Base-by-base conservation (phyloP, 2,329 filamentous ascomycete species). In the Diplocarpon rosae region DNA sequence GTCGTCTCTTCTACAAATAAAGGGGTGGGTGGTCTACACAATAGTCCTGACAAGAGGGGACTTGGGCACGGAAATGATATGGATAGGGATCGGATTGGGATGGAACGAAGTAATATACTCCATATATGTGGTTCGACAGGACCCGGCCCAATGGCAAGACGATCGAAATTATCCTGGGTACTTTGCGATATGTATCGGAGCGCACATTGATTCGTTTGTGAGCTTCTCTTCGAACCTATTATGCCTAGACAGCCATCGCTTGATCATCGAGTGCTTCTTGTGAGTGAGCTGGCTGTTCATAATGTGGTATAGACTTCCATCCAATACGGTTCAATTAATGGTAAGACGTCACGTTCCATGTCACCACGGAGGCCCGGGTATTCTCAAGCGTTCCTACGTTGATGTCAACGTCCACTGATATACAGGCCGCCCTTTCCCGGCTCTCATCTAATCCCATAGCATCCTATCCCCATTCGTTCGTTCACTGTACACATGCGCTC, bases 81-180 rank as follows among this genome's bases (percentile, higher is more conserved):
- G 55, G 52, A 52, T 52, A 55, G 11, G 32, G 5, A 28, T 37
- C 42, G 29, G 32, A 45, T 41, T 46, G 49, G 44, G 20, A 24
- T 24, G 20, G 20, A 24, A 7, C 20, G 7, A 53, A 52, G 42
- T 55, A 57, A 57, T 57, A 53, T 48, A 47, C 49, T 49, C 38
- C 49, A 47, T 24, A 24, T 24, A 24, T 46, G 45, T 50, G 43
- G 37, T 51, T 42, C 49, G 27, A 17, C 43, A 42, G 35, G 47
- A 40, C 47, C 28, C 42, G 33, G 32, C 3, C 10, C 30, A 32
- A 14, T 3, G 10, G n/a, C 36, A 34, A 41, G 34, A 41, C 33
- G 17, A 30, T 37, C 20, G 36, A 15, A 39, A 37, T 16, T 7
- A 33, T 15, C 11, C n/a, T 29, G 13, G 41, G 33, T 30, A 37